Conservation (phyloP, 2,329 filamentous ascomycete species). For the Ampelomyces quisqualis region DNA sequence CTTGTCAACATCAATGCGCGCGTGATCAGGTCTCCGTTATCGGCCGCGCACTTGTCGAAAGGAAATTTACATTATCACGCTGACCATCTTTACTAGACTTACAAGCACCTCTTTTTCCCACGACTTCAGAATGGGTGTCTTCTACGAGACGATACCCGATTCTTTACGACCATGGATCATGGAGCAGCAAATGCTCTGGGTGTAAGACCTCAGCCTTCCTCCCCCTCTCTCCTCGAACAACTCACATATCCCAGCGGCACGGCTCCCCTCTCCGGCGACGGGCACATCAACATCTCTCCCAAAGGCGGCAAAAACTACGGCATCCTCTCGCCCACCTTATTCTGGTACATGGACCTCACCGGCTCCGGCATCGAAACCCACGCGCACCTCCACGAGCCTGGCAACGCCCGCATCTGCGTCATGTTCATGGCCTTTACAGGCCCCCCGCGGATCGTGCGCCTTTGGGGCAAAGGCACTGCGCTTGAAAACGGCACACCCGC, state of each 20-base stretch:
- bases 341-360: slow-evolving; percentile 50
- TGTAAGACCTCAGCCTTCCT: slow-evolving; percentile 13
- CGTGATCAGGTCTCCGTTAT: slow-evolving; percentile 1
- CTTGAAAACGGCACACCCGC: slow-evolving; percentile 43
- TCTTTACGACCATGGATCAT: slow-evolving; percentile 47
- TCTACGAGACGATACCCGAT: slow-evolving; percentile 47
- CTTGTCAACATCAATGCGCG: not conserved
- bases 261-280: slow-evolving; percentile 43
- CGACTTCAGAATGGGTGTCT: slow-evolving; percentile 44
- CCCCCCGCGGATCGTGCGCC: slow-evolving; percentile 46
- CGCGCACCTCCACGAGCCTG: slow-evolving; percentile 45
- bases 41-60: slow-evolving; percentile 3
- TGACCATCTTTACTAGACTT: not conserved
- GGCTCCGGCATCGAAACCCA: slow-evolving; percentile 50
- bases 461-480: slow-evolving; percentile 45
- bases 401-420: slow-evolving; percentile 35
- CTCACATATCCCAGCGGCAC: slow-evolving; percentile 25
- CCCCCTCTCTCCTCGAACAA: not conserved
- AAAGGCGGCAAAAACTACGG: slow-evolving; percentile 48
- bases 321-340: slow-evolving; percentile 42
- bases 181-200: slow-evolving; percentile 49
- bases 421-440: slow-evolving; percentile 48
- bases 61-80: not conserved
- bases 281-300: slow-evolving; percentile 51
- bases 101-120: not conserved